Percentiles rank a stretch among this genome's conserved stretches.
phyloP scores from a whole-genome alignment of 352 stramenopile genomes.

The Phytophthora colocasiae region DNA sequence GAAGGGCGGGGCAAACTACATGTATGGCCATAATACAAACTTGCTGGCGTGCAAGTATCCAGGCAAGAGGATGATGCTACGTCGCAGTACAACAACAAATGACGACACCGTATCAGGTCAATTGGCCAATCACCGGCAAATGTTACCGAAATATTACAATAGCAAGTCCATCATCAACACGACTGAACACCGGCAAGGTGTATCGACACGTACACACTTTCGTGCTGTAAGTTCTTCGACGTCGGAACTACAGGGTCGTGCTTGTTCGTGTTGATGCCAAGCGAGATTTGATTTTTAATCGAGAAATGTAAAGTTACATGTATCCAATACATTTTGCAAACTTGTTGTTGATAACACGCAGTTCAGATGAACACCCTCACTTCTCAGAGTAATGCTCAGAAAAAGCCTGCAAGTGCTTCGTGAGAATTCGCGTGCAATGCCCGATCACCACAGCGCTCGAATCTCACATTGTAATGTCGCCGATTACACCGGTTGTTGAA shows the following conservation, averaged over 20 bases:
- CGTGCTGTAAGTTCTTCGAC: too few relatives aligned
- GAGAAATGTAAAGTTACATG: neutral
- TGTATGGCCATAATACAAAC: neutral
- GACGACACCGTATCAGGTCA: conserved; percentile 24
- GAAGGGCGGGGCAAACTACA: neutral
- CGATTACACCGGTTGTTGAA: conserved; percentile 10
- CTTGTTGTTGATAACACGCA: neutral
- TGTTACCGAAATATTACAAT: neutral
- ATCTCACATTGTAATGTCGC: conserved; percentile 2
- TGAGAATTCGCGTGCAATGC: neutral
- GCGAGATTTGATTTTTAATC: neutral
- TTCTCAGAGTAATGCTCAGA: conserved; percentile 9
- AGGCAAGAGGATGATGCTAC: conserved; percentile 8
- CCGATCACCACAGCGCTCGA: conserved; percentile 1
- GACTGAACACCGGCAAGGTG: conserved; percentile 14
- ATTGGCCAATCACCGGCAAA: conserved; percentile 16
- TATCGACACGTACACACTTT: neutral
- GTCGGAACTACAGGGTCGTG: too few relatives aligned
- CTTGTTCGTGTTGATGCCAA: too few relatives aligned
- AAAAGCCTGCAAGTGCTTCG: conserved; percentile 7
- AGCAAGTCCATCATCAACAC: neutral
- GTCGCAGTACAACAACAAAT: conserved; percentile 9
- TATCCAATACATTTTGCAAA: neutral
- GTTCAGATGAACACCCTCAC: conserved; percentile 2
- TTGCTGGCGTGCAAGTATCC: conserved; percentile 17